phyloP scores from a whole-genome alignment of 495 filamentous ascomycete species.

The Penicillium argentinense region DNA sequence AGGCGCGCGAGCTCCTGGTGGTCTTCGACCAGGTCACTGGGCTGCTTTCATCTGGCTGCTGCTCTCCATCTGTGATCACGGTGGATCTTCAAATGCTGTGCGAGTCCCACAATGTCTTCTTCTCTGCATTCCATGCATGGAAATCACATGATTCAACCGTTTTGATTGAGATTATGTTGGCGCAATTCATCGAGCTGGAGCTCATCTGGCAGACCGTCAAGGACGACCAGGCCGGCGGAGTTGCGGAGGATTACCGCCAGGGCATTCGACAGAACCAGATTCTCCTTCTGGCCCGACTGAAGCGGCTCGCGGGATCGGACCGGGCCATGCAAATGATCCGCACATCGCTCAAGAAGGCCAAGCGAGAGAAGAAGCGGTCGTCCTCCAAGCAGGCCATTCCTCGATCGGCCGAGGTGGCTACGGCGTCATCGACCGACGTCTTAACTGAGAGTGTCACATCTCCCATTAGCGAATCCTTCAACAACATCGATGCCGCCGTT shows the following conservation, averaged over 20 bases:
- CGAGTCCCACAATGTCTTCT: conserved; percentile 75
- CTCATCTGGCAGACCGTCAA: conserved; percentile 97
- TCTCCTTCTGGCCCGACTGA: conserved; percentile 81
- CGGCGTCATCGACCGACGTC: conserved; percentile 32
- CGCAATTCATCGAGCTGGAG: conserved; percentile 93
- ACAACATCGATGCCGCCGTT: conserved; percentile 38
- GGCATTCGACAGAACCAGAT: conserved; percentile 94
- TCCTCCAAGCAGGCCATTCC: conserved; percentile 61
- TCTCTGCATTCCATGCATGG: conserved; percentile 92
- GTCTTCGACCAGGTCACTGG: conserved; percentile 77
- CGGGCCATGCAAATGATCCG: conserved; percentile 78
- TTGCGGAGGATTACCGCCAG: conserved; percentile 84
- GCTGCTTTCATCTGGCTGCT: conserved; percentile 56
- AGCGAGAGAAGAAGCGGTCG: conserved; percentile 60
- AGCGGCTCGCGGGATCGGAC: conserved; percentile 83
- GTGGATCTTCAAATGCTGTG: conserved; percentile 46
- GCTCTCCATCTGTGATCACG: conserved; percentile 35
- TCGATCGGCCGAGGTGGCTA: conserved; percentile 40
- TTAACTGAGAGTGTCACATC: conserved; percentile 45
- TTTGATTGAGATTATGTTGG: conserved; percentile 90
- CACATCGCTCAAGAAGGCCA: conserved; percentile 77
- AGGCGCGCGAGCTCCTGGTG: conserved; percentile 80
- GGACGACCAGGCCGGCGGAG: conserved; percentile 78
- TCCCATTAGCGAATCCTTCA: conserved; percentile 48
- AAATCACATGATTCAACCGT: conserved; percentile 88